Conservation (phyloP, 2,329 filamentous ascomycete species). For the Neurospora sp. region DNA sequence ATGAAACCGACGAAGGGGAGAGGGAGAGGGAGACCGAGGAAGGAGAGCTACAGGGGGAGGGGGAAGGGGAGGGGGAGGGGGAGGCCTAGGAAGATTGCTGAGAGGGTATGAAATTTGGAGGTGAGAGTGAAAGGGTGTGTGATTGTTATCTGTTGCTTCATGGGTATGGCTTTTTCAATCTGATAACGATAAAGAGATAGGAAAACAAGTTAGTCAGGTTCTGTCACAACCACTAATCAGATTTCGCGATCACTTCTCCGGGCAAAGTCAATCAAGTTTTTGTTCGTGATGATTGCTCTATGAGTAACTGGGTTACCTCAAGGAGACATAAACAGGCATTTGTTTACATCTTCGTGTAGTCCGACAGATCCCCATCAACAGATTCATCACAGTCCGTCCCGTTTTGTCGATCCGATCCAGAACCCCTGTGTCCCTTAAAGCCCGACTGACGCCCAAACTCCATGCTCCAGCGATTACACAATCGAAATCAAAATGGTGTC, state of each 20-base stretch:
- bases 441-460: neutral
- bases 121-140: neutral
- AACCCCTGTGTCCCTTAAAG: neutral
- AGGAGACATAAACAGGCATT: neutral
- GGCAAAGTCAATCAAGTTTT: neutral
- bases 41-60: neutral
- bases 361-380: neutral
- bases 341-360: neutral
- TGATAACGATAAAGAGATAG: neutral
- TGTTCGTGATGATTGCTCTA: neutral
- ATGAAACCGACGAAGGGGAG: neutral
- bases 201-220: neutral
- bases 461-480: neutral
- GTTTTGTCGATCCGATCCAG: neutral
- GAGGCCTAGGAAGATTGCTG: neutral
- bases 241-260: neutral
- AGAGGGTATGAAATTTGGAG: neutral
- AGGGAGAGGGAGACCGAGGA: neutral
- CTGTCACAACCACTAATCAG: neutral
- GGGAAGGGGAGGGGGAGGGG: neutral
- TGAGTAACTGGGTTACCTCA: rapidly evolving
- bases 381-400: neutral
- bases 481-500: neutral
- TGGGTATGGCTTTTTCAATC: neutral
- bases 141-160: neutral